Base-by-base conservation (phyloP, 176 grass and related monocot species). In the Calamus simplicifolius region DNA sequence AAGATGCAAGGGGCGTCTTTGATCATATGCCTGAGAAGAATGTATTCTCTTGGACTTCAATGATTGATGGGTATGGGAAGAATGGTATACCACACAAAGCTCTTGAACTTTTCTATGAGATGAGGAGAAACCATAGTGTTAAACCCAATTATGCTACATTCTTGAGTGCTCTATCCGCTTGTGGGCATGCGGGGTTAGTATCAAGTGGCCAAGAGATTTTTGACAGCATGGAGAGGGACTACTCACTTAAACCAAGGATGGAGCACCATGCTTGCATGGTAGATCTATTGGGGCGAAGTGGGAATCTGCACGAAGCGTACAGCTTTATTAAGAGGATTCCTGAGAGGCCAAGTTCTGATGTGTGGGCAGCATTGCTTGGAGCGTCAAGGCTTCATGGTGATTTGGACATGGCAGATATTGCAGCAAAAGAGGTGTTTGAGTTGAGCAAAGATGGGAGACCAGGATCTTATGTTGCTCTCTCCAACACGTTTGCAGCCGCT, bases 221-320 rank as follows among this genome's bases (percentile, higher is more conserved):
- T 27, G 68, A 75, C 73, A 97, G 76, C 69, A 97, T 97, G 87
- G 87, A 90, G 75, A 28, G 29, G 38, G 79, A 82, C 16, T 70
- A 77, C 62, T 51, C 27, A 5, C 86, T 87, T 18, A 77, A 51
- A 5, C 92, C 81, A 5, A 62, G 76, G 53, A 90, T 90, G 83
- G 87, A 96, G 69, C 92, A 96, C 77, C 85, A 97, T 50, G 84
- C 87, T 2, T 88, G 75, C 81, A 88, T 97, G 87, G 87, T 97
- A 38, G 87, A 97, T 75, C 70, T 91, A 19, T 43, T 97, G 35
- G 92, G 92, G 55, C 68, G 87, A 68, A 79, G 69, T 29, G 83
- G 92, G 15, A 71, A 62, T 62, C 50, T 96, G 61, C 58, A 61
- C 3, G 75, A 82, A 55, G 83, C 83, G 3, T 72, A 82, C 25